Conservation (phyloP, 176 grass and related monocot genomes). For the Juncus effusus region DNA sequence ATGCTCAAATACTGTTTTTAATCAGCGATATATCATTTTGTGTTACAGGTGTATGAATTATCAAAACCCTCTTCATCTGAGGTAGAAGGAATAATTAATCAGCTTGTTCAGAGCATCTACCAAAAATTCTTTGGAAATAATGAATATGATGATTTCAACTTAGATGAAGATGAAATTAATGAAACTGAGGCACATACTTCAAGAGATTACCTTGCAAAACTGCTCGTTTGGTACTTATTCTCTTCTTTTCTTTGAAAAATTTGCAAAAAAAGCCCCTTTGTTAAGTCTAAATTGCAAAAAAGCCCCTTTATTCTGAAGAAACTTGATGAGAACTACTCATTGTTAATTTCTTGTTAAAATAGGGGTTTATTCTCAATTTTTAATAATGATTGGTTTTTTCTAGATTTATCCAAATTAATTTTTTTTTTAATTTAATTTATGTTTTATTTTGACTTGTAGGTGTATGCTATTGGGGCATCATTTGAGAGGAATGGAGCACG, state of each 20-base stretch:
- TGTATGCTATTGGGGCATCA: constrained; percentile 38
- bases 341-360: neutral
- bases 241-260: neutral
- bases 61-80: constrained; percentile 40
- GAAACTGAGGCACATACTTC: constrained; percentile 16
- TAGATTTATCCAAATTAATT: neutral
- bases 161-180: neutral
- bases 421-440: neutral
- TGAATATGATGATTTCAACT: neutral
- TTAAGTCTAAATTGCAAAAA: neutral
- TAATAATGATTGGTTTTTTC: neutral
- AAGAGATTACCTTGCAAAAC: constrained; percentile 38
- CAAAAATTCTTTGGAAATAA: constrained; percentile 19
- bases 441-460: constrained; percentile 12
- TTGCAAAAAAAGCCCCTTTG: too few relatives aligned
- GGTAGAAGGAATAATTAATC: constrained; percentile 38
- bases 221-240: constrained; percentile 31
- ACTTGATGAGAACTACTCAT: neutral
- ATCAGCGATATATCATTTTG: too few relatives aligned
- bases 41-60: constrained; percentile 32
- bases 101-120: constrained; percentile 33
- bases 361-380: too few relatives aligned
- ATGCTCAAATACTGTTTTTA: neutral
- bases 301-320: neutral
- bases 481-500: constrained; percentile 35